phyloP scores from a whole-genome alignment of 2,329 filamentous ascomycete species.

The Aspergillus ochraceoroseus region DNA sequence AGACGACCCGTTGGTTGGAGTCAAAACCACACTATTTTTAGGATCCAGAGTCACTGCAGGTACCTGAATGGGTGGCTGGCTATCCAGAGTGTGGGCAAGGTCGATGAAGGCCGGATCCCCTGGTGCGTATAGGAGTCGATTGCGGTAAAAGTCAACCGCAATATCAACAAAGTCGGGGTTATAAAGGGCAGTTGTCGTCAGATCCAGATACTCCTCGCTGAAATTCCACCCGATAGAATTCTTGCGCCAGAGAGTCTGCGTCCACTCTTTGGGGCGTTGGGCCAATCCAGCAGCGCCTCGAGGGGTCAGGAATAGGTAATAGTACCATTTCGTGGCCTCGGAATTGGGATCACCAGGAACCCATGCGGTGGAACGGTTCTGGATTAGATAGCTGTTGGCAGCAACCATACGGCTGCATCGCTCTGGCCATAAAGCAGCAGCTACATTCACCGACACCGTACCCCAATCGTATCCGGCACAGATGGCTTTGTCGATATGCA shows the following conservation, averaged over 20 bases:
- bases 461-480: slow-evolving; percentile 7
- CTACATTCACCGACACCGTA: background rate
- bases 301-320: slow-evolving; percentile 2
- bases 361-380: slow-evolving; percentile 5
- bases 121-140: background rate
- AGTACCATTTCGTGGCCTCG: slow-evolving; percentile 4
- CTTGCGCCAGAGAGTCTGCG: background rate
- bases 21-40: slow-evolving; percentile 1
- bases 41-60: slow-evolving; percentile 2
- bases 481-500: slow-evolving; percentile 1
- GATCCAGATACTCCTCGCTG: slow-evolving; percentile 3
- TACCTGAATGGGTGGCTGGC: slow-evolving; percentile 1
- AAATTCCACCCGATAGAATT: slow-evolving; percentile 4
- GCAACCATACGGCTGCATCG: slow-evolving; percentile 6
- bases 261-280: slow-evolving; percentile 3
- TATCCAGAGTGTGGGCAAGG: background rate
- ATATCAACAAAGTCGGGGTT: slow-evolving; percentile 5
- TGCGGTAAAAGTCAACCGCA: slow-evolving; percentile 2
- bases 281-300: background rate
- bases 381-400: slow-evolving; percentile 6
- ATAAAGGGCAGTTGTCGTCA: background rate
- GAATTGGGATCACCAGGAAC: background rate
- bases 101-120: slow-evolving; percentile 3
- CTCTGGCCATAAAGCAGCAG: slow-evolving; percentile 1
- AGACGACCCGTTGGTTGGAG: background rate